Percentiles rank a stretch among this genome's conserved stretches.
Evolutionary conservation across 305 asterid species (phyloP).

Genomic region (Andrographis paniculata): DNA sequence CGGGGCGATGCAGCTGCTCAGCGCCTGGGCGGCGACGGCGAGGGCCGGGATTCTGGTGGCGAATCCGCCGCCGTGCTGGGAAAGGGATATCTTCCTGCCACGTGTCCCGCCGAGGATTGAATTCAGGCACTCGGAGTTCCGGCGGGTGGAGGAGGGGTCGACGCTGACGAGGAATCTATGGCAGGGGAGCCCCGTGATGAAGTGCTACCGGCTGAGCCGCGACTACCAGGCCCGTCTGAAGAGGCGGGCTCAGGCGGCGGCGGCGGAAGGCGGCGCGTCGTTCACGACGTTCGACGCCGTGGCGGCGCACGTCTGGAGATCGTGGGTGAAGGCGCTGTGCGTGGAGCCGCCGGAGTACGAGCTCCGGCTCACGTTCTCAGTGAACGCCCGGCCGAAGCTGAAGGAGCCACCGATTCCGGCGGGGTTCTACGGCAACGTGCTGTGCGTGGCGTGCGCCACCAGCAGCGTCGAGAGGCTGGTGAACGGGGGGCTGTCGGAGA

Average conservation of each 20-base stretch:
- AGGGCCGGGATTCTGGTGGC: slow-evolving; percentile 37
- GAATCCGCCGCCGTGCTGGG: slow-evolving; percentile 74
- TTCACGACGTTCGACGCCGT: slow-evolving; percentile 76
- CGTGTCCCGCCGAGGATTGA: slow-evolving; percentile 45
- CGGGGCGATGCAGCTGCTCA: slow-evolving; percentile 85
- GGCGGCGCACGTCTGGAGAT: slow-evolving; percentile 90
- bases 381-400: slow-evolving; percentile 62
- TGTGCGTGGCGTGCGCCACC: slow-evolving; percentile 63
- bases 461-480: slow-evolving; percentile 41
- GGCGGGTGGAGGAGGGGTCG: slow-evolving; percentile 42
- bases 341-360: slow-evolving; percentile 45
- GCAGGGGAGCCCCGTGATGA: slow-evolving; percentile 56
- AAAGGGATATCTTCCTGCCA: slow-evolving; percentile 51
- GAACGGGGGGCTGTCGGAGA: slow-evolving; percentile 28
- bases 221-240: slow-evolving; percentile 52
- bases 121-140: slow-evolving; percentile 58
- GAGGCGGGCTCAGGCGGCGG: slow-evolving; percentile 27
- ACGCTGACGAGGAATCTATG: slow-evolving; percentile 41
- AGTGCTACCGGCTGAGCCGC: slow-evolving; percentile 52
- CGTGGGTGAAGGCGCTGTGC: slow-evolving; percentile 62
- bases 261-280: slow-evolving; percentile 23
- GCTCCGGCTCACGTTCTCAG: slow-evolving; percentile 83
- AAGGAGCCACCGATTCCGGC: slow-evolving; percentile 36
- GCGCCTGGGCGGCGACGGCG: slow-evolving; percentile 74
- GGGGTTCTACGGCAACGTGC: slow-evolving; percentile 77